Conservation (phyloP, 2,329 filamentous ascomycete species). For the Colletotrichum gigasporum region DNA sequence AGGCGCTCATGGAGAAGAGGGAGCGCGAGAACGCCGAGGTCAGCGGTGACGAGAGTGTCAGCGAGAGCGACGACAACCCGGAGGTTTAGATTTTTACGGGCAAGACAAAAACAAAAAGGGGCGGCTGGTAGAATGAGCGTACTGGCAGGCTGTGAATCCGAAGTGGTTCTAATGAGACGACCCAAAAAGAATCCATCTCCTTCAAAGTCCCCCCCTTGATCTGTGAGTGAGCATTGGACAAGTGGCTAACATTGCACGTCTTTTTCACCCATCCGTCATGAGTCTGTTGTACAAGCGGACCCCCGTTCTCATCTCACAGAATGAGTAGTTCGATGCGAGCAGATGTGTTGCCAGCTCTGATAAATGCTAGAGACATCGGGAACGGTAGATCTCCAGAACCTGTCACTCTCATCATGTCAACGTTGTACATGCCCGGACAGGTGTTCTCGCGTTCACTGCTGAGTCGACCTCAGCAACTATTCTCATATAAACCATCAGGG, state of each 20-base stretch:
- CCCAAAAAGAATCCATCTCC: conserved; percentile 24
- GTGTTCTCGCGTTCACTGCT: too few species aligned
- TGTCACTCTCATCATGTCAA: too few species aligned
- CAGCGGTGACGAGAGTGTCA: conserved; percentile 95
- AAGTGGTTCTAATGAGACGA: conserved; percentile 30
- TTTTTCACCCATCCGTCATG: too few species aligned
- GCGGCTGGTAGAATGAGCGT: conserved; percentile 32
- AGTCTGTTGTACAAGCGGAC: too few species aligned
- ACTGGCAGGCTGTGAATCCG: conserved; percentile 29
- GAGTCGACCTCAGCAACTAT: too few species aligned
- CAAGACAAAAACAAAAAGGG: conserved; percentile 28
- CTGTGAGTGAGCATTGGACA: background rate
- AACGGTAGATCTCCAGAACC: too few species aligned
- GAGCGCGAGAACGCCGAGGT: conserved; percentile 98
- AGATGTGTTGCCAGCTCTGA: too few species aligned
- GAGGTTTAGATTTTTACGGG: conserved; percentile 26
- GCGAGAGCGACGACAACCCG: conserved; percentile 88
- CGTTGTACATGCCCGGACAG: too few species aligned
- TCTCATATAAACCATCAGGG: too few species aligned
- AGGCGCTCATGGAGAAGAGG: conserved; percentile 98
- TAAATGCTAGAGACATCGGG: too few species aligned
- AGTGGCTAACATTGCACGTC: background rate
- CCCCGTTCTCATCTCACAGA: too few species aligned
- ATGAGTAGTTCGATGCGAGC: too few species aligned
- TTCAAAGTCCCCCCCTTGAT: background rate